phyloP scores from a whole-genome alignment of 2,329 filamentous ascomycete genomes.

The Penicillium crustosum region DNA sequence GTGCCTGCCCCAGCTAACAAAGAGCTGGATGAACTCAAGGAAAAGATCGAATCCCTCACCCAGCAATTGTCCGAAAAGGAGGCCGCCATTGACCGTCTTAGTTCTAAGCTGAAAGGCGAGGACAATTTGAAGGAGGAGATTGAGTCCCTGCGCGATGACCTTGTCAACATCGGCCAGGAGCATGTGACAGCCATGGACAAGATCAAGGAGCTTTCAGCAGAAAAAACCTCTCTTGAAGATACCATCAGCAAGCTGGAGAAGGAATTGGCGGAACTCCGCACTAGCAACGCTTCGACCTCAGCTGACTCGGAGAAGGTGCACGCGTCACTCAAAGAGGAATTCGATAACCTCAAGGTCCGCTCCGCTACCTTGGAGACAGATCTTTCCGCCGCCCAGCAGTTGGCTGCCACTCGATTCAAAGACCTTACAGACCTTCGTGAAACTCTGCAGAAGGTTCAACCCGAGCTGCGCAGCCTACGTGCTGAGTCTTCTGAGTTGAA shows the following conservation, averaged over 20 bases:
- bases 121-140: constrained; percentile 83
- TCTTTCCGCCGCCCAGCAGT: constrained; percentile 77
- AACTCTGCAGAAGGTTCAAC: constrained; percentile 78
- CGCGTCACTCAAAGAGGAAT: constrained; percentile 59
- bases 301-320: constrained; percentile 54
- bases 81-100: constrained; percentile 68
- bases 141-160: constrained; percentile 75
- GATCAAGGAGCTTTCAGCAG: constrained; percentile 65
- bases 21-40: constrained; percentile 34
- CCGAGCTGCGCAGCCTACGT: constrained; percentile 76
- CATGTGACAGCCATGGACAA: constrained; percentile 80
- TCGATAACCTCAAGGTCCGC: constrained; percentile 70
- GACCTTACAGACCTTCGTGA: constrained; percentile 79
- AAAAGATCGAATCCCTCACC: constrained; percentile 38
- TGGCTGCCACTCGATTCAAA: constrained; percentile 84
- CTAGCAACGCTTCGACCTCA: constrained; percentile 46
- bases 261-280: constrained; percentile 61
- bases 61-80: constrained; percentile 58
- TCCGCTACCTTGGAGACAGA: constrained; percentile 74
- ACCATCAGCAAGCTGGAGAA: constrained; percentile 68
- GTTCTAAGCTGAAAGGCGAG: constrained; percentile 69
- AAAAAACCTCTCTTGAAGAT: constrained; percentile 66
- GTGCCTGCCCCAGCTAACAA: constrained; percentile 33
- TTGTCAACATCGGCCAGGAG: constrained; percentile 76
- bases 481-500: constrained; percentile 76